A percentile compares a stretch with the other conserved stretches of the same genome.
These are phyloP conservation scores for Spinacia oleracea DNA, from an alignment of 179 eudicot species.

Conservation along the genomic window DNA sequence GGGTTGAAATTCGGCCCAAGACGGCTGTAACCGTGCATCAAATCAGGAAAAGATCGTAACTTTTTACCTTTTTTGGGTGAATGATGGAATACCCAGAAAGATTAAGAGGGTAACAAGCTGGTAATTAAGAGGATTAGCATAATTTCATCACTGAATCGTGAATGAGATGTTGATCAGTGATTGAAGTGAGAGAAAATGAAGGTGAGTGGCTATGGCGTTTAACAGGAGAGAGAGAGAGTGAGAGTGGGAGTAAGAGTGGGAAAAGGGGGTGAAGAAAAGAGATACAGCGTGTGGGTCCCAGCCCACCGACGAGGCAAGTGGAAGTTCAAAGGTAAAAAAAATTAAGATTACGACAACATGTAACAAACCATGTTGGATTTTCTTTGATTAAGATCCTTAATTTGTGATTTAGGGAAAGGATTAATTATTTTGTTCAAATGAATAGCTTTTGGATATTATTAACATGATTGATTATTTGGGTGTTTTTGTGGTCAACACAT, in stretches of 20 bases:
- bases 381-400: neutral
- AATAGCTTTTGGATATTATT: neutral
- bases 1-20: slow-evolving; percentile 45
- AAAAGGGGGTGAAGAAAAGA: neutral
- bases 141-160: neutral
- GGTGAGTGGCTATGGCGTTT: slow-evolving; percentile 17
- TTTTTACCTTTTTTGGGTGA: slow-evolving; percentile 3
- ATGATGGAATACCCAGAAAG: slow-evolving; percentile 2
- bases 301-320: slow-evolving; percentile 15
- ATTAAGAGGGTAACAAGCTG: neutral
- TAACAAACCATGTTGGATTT: neutral
- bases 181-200: slow-evolving; percentile 13
- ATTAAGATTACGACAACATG: neutral
- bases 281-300: slow-evolving; percentile 16
- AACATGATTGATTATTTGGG: neutral
- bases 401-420: neutral
- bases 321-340: neutral
- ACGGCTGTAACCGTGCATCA: slow-evolving; percentile 77
- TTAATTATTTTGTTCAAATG: too few species aligned
- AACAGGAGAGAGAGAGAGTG: slow-evolving; percentile 2
- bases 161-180: neutral
- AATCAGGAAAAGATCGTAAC: slow-evolving; percentile 14
- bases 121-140: neutral
- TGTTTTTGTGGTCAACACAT: slow-evolving; percentile 8
- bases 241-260: slow-evolving; percentile 14